Evolutionary conservation across 2,329 filamentous ascomycete species (phyloP).

Genomic region (Scytalidium sp.): DNA sequence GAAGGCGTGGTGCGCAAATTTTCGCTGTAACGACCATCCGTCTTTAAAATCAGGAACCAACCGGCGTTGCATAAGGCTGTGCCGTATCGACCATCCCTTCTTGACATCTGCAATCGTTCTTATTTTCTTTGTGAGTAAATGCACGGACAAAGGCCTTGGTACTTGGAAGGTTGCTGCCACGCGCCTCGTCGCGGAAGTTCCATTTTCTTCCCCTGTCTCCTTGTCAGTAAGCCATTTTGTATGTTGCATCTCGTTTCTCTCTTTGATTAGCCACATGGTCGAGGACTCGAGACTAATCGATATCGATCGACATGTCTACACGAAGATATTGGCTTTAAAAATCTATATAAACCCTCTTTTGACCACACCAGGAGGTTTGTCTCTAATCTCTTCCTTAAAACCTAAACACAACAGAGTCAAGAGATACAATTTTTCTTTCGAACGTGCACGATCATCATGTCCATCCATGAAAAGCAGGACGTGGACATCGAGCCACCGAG

Average conservation of each 20-base stretch:
- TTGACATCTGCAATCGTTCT: too few species aligned
- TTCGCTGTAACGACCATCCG: not conserved
- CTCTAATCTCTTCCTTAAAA: not conserved
- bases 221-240: too few species aligned
- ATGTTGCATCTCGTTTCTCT: not conserved
- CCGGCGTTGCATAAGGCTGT: not conserved
- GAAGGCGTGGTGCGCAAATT: not conserved
- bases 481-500: not conserved
- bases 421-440: not conserved
- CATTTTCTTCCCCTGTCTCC: too few species aligned
- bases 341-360: not conserved
- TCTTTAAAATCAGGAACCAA: not conserved
- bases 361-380: not conserved
- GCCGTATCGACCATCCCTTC: not conserved
- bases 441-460: not conserved
- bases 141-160: too few species aligned
- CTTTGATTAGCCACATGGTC: not conserved
- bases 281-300: not conserved
- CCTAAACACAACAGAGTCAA: not conserved
- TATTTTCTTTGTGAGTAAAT: too few species aligned
- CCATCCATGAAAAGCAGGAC: not conserved
- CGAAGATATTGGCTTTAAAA: not conserved
- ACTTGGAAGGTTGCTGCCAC: too few species aligned
- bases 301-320: not conserved
- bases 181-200: too few species aligned